A percentile compares a stretch with the other conserved stretches of the same genome.
phyloP scores from a whole-genome alignment of 176 grass and related monocot genomes.

The Musa schizocarpa region DNA sequence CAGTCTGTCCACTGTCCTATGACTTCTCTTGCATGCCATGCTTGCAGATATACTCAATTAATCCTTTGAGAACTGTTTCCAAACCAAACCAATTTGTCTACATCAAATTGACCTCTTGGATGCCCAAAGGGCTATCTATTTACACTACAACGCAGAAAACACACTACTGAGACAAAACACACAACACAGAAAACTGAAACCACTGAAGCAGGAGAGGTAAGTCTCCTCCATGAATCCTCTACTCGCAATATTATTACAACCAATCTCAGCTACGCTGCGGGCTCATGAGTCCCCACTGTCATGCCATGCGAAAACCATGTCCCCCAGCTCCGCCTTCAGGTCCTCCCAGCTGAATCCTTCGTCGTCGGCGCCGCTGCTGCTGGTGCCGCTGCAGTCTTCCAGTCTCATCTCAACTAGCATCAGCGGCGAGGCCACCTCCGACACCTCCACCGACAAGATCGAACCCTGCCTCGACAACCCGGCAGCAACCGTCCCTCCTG shows the following conservation, averaged over 20 bases:
- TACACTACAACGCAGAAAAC: neutral
- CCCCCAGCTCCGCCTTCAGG: constrained; percentile 57
- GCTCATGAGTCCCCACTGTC: constrained; percentile 9
- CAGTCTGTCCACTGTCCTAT: no score
- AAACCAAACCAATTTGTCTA: neutral
- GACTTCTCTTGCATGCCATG: neutral
- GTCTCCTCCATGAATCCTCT: neutral
- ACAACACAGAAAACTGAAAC: neutral
- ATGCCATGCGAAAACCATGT: constrained; percentile 60
- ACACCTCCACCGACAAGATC: constrained; percentile 52
- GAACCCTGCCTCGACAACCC: neutral
- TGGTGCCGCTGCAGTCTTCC: constrained; percentile 17
- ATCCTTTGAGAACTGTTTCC: no score
- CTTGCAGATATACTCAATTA: neutral
- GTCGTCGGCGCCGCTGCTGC: constrained; percentile 7
- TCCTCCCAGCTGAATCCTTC: constrained; percentile 51
- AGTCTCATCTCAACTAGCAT: constrained; percentile 58
- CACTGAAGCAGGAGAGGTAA: neutral
- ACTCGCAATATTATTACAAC: neutral
- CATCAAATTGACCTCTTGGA: neutral
- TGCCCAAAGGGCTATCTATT: neutral
- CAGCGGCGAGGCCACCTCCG: constrained; percentile 47
- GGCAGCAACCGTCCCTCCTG: neutral
- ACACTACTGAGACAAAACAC: neutral
- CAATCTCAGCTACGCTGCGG: neutral